Conservation (phyloP, 805 yeast genomes). For the Kuraishia molischiana region DNA sequence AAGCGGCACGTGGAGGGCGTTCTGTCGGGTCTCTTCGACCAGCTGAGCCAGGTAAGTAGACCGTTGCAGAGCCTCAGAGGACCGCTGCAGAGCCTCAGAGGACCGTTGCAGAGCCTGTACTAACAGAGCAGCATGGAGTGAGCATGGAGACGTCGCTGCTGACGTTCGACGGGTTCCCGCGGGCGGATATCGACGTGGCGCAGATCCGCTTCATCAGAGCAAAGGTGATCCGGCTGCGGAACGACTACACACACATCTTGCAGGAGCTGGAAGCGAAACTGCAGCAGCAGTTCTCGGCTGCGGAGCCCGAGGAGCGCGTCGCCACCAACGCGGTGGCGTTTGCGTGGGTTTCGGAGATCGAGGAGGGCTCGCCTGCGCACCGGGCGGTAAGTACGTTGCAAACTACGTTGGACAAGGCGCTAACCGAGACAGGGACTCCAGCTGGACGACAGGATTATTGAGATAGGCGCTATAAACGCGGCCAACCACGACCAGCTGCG, state of each 20-base stretch:
- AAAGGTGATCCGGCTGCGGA: constrained; percentile 55
- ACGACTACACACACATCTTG: constrained; percentile 51
- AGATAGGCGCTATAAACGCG: constrained; percentile 45
- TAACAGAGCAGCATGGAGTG: constrained; percentile 30
- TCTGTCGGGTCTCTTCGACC: constrained; percentile 28
- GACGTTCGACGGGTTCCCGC: constrained; percentile 74
- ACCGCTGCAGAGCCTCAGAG: constrained; percentile 3
- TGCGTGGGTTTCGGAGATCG: constrained; percentile 43
- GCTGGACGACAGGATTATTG: constrained; percentile 42
- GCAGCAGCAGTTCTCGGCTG: constrained; percentile 20
- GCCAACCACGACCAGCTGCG: constrained; percentile 43
- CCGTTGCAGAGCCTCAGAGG: constrained; percentile 3
- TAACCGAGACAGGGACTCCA: constrained; percentile 33
- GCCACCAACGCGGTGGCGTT: constrained; percentile 31
- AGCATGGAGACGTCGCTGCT: constrained; percentile 60
- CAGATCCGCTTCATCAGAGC: constrained; percentile 53
- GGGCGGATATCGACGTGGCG: constrained; percentile 75
- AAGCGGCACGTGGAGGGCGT: constrained; percentile 32
- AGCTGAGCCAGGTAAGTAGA: constrained; percentile 6
- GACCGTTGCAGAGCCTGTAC: not conserved
- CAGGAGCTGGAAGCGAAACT: constrained; percentile 36
- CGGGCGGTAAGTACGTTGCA: constrained; percentile 18
- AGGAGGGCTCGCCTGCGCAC: constrained; percentile 44
- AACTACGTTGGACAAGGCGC: not conserved
- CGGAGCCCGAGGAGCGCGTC: not conserved